Evolutionary conservation across 768 basidiomycete genomes (phyloP).

Genomic region (Pleurotus eryngii): DNA sequence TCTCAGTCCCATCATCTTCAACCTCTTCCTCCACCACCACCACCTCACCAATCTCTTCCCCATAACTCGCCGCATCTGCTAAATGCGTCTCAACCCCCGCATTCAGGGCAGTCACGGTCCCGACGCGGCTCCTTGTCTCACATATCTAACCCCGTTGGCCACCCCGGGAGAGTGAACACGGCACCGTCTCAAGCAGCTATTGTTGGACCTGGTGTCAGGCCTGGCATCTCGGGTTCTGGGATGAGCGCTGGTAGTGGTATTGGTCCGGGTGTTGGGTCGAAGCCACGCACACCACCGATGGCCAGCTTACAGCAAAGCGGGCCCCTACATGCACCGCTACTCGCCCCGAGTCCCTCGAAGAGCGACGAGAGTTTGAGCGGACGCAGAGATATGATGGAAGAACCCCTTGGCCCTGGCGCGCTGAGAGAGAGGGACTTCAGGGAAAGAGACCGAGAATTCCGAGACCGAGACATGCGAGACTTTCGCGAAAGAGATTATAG

Average conservation of each 20-base stretch:
- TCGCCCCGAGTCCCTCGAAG: slow-evolving; percentile 19
- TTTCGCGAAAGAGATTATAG: slow-evolving; percentile 5
- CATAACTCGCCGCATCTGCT: background rate
- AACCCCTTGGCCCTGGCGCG: slow-evolving; percentile 16
- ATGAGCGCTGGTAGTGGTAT: too few species aligned
- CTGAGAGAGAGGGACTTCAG: slow-evolving; percentile 13
- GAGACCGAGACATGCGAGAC: slow-evolving; percentile 16
- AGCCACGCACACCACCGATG: slow-evolving; percentile 2
- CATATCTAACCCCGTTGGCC: background rate
- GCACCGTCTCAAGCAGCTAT: background rate
- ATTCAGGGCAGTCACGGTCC: background rate
- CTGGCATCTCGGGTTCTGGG: background rate
- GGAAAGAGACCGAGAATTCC: slow-evolving; percentile 18
- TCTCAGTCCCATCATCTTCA: slow-evolving; percentile 1
- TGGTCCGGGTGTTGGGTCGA: too few species aligned
- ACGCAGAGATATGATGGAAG: slow-evolving; percentile 4
- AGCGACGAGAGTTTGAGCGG: background rate
- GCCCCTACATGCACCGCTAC: slow-evolving; percentile 12
- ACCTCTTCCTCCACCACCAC: background rate
- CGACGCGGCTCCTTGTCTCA: slow-evolving; percentile 6
- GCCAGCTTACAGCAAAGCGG: slow-evolving; percentile 3
- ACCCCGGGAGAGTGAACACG: slow-evolving; percentile 5
- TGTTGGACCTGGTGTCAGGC: slow-evolving; percentile 1
- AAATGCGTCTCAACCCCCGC: background rate
- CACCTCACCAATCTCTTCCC: background rate